phyloP scores from a whole-genome alignment of 176 grass and related monocot species.

The Bothriochloa decipiens region DNA sequence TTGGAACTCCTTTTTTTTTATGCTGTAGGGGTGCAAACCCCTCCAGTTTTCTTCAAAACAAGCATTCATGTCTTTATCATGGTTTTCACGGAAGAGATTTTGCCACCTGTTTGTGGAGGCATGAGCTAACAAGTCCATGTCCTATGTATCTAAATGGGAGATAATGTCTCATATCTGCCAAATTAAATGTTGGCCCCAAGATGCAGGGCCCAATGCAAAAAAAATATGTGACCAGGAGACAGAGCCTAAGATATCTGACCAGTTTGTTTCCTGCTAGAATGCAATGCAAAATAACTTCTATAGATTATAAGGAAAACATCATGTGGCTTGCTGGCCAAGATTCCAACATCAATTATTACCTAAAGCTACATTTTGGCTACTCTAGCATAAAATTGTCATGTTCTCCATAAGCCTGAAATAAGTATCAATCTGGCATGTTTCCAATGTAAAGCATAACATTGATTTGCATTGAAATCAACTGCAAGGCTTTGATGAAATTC shows the following conservation, averaged over 20 bases:
- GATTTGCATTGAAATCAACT: background rate
- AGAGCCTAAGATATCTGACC: constrained; percentile 25
- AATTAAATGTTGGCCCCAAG: constrained; percentile 30
- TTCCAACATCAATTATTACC: background rate
- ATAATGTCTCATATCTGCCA: constrained; percentile 7
- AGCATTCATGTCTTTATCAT: background rate
- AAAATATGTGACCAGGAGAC: background rate
- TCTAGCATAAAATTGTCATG: background rate
- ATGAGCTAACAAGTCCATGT: constrained; percentile 18
- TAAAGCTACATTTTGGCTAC: background rate
- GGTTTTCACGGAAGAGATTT: background rate
- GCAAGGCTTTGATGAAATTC: background rate
- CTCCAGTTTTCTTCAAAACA: too few relatives aligned
- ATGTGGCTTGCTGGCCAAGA: background rate
- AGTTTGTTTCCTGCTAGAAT: too few relatives aligned
- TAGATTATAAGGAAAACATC: background rate
- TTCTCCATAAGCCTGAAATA: constrained; percentile 17
- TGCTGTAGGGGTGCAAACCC: too few relatives aligned
- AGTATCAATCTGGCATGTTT: constrained; percentile 1
- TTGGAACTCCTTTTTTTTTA: too few relatives aligned
- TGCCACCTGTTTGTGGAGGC: background rate
- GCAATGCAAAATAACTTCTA: background rate
- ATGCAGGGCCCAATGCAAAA: background rate
- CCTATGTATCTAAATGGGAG: constrained; percentile 11
- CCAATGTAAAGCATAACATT: background rate